These are phyloP conservation scores for Coemansia pectinata DNA, from an alignment of 192 early-diverging fungal species.

Conservation along the genomic window DNA sequence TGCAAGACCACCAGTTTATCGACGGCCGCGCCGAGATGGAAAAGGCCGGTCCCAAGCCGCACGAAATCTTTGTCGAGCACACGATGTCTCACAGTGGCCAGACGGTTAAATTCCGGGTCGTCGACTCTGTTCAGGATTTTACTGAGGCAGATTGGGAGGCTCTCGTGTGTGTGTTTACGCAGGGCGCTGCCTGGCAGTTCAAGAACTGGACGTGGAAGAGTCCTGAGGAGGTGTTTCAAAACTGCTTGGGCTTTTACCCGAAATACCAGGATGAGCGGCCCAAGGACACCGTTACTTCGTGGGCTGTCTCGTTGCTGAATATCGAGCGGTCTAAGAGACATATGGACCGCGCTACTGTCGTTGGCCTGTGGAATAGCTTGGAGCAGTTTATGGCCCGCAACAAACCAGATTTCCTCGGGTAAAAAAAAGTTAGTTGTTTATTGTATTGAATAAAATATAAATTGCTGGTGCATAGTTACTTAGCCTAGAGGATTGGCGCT, in stretches of 20 bases:
- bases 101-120: conserved; percentile 69
- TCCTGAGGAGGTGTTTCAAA: conserved; percentile 80
- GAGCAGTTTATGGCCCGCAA: conserved; percentile 42
- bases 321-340: conserved; percentile 52
- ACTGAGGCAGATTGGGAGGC: conserved; percentile 81
- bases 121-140: conserved; percentile 75
- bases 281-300: conserved; percentile 32
- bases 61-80: conserved; percentile 64
- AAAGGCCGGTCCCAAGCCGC: conserved; percentile 67
- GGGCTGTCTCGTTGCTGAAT: conserved; percentile 34
- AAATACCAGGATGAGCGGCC: conserved; percentile 49
- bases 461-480: neutral
- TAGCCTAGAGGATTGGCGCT: conserved; percentile 19
- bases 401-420: conserved; percentile 39
- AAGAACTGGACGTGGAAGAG: conserved; percentile 86
- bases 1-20: conserved; percentile 74
- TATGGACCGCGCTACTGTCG: conserved; percentile 46
- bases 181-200: conserved; percentile 93
- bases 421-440: neutral
- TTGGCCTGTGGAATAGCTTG: conserved; percentile 40
- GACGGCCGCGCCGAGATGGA: conserved; percentile 64
- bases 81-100: conserved; percentile 42
- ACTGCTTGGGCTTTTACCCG: conserved; percentile 66
- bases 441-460: neutral
- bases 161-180: conserved; percentile 88